Percentiles rank a stretch among this genome's conserved stretches.
Conservation (phyloP, 208 protist species). For the Crithidia bombi region DNA sequence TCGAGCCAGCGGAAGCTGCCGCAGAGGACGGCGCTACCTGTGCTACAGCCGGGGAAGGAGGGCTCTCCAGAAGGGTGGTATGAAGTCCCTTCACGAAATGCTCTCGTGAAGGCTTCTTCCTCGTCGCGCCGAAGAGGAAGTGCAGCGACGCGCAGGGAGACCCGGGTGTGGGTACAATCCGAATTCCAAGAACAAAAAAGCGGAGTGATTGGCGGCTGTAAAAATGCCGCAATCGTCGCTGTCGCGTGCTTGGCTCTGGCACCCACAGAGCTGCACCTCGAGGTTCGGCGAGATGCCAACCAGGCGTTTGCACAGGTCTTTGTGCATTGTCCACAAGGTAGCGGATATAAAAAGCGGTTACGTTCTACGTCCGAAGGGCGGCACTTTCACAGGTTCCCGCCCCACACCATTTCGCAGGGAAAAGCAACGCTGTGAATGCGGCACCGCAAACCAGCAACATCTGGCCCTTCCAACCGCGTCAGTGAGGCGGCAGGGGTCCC, state of each 20-base stretch:
- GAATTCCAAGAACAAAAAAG: no score
- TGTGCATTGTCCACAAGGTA: not conserved
- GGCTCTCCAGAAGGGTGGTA: no score
- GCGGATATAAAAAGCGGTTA: not conserved
- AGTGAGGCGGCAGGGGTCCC: conserved; percentile 1
- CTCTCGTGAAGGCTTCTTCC: no score
- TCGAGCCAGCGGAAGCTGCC: no score
- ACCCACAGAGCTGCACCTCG: not conserved
- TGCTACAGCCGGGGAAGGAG: no score
- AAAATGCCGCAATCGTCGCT: conserved; percentile 7
- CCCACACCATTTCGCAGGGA: not conserved
- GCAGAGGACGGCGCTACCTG: no score
- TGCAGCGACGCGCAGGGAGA: no score
- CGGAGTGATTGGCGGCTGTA: not conserved
- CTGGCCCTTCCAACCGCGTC: not conserved
- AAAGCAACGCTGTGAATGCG: not conserved
- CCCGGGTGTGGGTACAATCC: no score
- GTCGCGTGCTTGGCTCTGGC: conserved; percentile 1
- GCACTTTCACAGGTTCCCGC: not conserved
- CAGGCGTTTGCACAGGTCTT: not conserved
- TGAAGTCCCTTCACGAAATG: no score
- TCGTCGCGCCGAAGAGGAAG: not conserved
- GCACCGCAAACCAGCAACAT: no score
- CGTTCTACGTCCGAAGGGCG: conserved; percentile 1
- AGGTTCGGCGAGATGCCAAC: not conserved